phyloP scores from a whole-genome alignment of 2,329 filamentous ascomycete genomes.

The Trichoderma koningii region DNA sequence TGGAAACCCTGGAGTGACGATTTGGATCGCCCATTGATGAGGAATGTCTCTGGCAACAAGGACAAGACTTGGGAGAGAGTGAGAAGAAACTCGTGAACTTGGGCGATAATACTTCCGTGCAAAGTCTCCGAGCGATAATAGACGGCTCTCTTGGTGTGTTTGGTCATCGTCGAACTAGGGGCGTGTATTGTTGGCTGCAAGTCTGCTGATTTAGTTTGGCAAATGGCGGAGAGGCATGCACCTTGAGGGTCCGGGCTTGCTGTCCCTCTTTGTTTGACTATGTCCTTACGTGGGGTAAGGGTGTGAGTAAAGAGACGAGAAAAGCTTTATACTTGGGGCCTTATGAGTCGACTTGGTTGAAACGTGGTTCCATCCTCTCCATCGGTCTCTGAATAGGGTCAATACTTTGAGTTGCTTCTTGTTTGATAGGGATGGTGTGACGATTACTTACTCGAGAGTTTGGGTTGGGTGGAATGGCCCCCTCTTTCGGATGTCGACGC shows the following conservation, averaged over 20 bases:
- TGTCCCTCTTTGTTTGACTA: background rate
- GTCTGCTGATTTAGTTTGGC: background rate
- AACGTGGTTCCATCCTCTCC: background rate
- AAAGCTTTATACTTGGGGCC: no score
- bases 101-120: background rate
- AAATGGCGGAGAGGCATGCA: slow-evolving; percentile 5
- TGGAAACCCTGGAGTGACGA: background rate
- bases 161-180: background rate
- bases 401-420: background rate
- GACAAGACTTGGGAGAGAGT: background rate
- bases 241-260: slow-evolving; percentile 7
- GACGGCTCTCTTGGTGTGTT: background rate
- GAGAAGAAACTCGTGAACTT: background rate
- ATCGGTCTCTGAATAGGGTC: background rate
- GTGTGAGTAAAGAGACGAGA: background rate
- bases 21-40: slow-evolving; percentile 21
- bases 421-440: background rate
- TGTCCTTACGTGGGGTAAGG: background rate
- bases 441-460: background rate
- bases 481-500: no score
- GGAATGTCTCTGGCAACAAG: slow-evolving; percentile 2
- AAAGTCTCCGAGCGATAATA: slow-evolving; percentile 20
- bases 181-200: background rate
- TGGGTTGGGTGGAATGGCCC: background rate
- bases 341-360: background rate